A percentile compares a stretch with the other conserved stretches of the same genome.
Evolutionary conservation across 2,329 filamentous ascomycete genomes (phyloP).

Genomic region (Ophiostoma sp.): DNA sequence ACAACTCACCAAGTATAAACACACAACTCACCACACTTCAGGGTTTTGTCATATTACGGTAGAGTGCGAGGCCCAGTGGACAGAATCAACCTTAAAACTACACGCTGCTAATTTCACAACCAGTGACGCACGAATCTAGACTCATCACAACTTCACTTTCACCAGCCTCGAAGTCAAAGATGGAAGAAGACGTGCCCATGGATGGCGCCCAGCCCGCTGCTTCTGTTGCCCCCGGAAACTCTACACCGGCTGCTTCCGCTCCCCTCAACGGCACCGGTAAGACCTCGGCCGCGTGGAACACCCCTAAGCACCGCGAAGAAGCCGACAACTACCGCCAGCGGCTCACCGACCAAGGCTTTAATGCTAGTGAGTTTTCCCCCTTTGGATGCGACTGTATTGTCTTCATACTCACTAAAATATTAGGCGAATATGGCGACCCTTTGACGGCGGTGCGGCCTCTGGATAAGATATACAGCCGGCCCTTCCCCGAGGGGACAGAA

Average conservation of each 20-base stretch:
- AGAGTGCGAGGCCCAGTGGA: not conserved
- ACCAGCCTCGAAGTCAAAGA: not conserved
- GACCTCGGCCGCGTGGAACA: constrained; percentile 31
- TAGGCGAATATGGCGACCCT: constrained; percentile 50
- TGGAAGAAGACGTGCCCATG: constrained; percentile 7
- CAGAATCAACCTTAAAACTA: not conserved
- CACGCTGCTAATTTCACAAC: not conserved
- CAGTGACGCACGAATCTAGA: not conserved
- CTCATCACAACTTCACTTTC: not conserved
- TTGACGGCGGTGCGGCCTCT: constrained; percentile 42
- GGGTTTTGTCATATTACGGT: not conserved
- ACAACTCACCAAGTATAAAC: not conserved
- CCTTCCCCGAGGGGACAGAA: constrained; percentile 41
- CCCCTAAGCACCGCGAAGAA: constrained; percentile 46
- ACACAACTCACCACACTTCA: no score
- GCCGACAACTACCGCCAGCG: constrained; percentile 41
- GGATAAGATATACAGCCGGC: constrained; percentile 31
- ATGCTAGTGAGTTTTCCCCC: constrained; percentile 43
- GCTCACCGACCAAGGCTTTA: constrained; percentile 50
- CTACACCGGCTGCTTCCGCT: not conserved
- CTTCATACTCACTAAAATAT: no score
- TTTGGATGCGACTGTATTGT: no score
- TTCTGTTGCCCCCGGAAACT: not conserved
- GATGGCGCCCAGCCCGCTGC: not conserved
- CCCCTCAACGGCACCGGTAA: not conserved